These are phyloP conservation scores for Warburgia ugandensis DNA, from an alignment of 164 flowering plant genomes.

Conservation along the genomic window DNA sequence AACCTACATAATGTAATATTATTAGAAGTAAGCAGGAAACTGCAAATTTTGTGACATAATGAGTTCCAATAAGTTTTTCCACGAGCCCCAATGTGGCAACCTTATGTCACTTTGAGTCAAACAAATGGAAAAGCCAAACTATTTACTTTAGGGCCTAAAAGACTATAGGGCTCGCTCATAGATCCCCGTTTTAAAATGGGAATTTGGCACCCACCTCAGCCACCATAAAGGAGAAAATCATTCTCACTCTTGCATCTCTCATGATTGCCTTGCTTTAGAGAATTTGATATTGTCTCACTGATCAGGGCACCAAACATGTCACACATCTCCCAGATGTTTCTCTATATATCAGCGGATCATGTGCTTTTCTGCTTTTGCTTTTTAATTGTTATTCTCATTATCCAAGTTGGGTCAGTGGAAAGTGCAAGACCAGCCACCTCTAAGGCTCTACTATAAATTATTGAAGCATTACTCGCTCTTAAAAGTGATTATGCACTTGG, in stretches of 20 bases:
- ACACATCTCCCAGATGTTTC: not conserved
- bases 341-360: not conserved
- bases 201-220: constrained; percentile 5
- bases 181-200: not conserved
- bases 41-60: too few species aligned
- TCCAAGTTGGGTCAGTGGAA: not conserved
- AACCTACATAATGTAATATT: too few species aligned
- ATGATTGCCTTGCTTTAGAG: constrained; percentile 1
- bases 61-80: too few species aligned
- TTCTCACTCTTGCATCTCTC: constrained; percentile 6
- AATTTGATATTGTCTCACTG: constrained; percentile 6
- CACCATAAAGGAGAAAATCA: constrained; percentile 13
- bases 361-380: not conserved
- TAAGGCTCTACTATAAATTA: constrained; percentile 9
- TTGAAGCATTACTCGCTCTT: constrained; percentile 7
- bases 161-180: not conserved
- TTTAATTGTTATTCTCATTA: not conserved
- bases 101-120: constrained; percentile 1
- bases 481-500: constrained; percentile 2
- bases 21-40: too few species aligned
- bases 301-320: constrained; percentile 4
- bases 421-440: constrained; percentile 19
- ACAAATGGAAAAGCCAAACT: not conserved
- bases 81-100: too few species aligned
- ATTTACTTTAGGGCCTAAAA: not conserved